A percentile compares a stretch with the other conserved stretches of the same genome.
These are phyloP conservation scores for Rhodotorula paludigena DNA, from an alignment of 768 basidiomycete genomes.

Conservation along the genomic window DNA sequence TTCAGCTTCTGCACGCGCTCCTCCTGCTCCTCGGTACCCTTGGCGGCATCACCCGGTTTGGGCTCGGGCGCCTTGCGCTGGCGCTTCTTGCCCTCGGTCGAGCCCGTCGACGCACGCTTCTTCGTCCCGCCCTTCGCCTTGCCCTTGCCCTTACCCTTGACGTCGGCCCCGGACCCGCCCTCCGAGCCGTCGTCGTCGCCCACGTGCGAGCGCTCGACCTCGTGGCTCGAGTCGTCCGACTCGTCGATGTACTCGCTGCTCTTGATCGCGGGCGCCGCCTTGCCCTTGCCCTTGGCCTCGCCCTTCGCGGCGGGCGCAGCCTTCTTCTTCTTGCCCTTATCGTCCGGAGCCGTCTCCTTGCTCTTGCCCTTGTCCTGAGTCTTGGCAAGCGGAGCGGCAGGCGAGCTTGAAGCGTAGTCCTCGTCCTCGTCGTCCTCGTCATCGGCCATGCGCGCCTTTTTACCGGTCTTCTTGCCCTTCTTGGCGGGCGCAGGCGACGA, in stretches of 20 bases:
- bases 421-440: neutral
- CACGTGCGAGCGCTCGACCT: neutral
- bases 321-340: too few relatives aligned
- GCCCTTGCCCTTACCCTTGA: neutral
- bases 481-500: neutral
- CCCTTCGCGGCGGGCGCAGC: neutral
- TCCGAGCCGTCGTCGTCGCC: neutral
- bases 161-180: neutral
- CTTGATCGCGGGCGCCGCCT: neutral
- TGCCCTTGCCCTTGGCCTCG: too few relatives aligned
- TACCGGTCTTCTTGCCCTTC: neutral
- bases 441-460: neutral
- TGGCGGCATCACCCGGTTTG: conserved; percentile 11
- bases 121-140: neutral
- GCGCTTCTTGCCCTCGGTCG: too few relatives aligned
- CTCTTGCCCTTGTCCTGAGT: neutral
- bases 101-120: neutral
- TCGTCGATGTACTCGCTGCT: conserved; percentile 5
- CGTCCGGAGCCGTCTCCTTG: neutral
- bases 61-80: neutral
- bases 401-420: neutral
- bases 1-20: conserved; percentile 15
- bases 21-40: conserved; percentile 10
- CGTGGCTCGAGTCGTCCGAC: conserved; percentile 17
- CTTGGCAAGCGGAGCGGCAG: neutral